Conservation (phyloP, 176 grass and related monocot species). For the Zoysia pacifica region DNA sequence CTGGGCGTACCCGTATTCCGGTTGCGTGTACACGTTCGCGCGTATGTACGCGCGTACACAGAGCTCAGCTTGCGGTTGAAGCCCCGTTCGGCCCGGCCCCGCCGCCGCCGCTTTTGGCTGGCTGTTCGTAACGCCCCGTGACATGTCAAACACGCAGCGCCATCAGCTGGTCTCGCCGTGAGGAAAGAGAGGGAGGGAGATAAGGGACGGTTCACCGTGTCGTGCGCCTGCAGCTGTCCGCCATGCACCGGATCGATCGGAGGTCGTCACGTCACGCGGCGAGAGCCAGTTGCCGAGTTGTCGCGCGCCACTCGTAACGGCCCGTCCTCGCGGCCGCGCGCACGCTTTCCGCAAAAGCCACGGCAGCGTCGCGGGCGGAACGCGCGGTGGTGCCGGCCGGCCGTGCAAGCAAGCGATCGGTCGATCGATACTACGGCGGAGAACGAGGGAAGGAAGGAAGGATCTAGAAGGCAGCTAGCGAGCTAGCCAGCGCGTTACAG, state of each 20-base stretch:
- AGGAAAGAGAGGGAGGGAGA: neutral
- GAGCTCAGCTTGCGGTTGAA: neutral
- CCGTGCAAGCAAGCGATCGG: no score
- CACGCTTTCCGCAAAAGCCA: neutral
- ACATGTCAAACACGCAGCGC: conserved; percentile 5
- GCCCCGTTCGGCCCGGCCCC: neutral
- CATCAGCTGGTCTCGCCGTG: neutral
- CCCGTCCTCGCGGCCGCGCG: neutral
- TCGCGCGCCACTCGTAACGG: conserved; percentile 36
- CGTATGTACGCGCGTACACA: no score
- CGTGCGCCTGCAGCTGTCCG: conserved; percentile 18
- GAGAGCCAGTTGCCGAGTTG: neutral
- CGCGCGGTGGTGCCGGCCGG: no score
- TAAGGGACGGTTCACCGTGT: no score
- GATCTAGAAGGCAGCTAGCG: neutral
- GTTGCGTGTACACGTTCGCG: neutral
- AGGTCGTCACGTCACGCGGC: neutral
- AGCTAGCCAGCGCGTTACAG: no score
- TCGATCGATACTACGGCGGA: no score
- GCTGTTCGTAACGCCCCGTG: conserved; percentile 37
- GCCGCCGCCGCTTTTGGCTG: neutral
- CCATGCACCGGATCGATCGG: neutral
- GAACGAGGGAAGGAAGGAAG: neutral
- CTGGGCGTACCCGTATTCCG: no score
- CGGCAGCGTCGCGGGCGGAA: neutral